Percentiles rank a stretch among this genome's conserved stretches.
These are phyloP conservation scores for Citeromyces hawaiiensis DNA, from an alignment of 1,139 yeast genomes.

Conservation along the genomic window DNA sequence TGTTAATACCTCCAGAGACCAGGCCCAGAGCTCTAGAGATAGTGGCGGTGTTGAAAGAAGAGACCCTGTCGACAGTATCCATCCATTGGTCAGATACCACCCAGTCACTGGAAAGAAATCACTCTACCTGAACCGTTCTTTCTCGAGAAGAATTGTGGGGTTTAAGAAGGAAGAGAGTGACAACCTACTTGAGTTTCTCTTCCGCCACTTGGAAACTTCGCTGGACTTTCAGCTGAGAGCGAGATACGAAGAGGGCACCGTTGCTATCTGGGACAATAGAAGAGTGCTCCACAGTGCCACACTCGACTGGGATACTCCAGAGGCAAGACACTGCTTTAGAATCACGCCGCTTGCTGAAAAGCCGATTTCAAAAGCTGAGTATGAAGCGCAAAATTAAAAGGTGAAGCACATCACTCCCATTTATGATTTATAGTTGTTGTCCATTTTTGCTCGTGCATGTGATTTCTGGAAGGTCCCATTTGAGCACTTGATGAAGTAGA, in stretches of 20 bases:
- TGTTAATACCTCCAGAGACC: conserved; percentile 56
- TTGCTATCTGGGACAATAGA: conserved; percentile 65
- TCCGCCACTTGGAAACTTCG: conserved; percentile 32
- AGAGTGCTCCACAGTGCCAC: conserved; percentile 50
- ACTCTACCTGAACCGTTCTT: conserved; percentile 45
- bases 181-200: conserved; percentile 37
- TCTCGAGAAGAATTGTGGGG: conserved; percentile 49
- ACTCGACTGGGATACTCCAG: conserved; percentile 44
- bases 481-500: too few species aligned
- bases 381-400: too few species aligned
- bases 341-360: conserved; percentile 52
- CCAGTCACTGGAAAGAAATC: conserved; percentile 56
- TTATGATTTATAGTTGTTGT: too few species aligned
- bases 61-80: conserved; percentile 41
- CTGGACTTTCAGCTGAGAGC: conserved; percentile 45
- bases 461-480: too few species aligned
- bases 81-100: conserved; percentile 56
- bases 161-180: conserved; percentile 54
- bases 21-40: conserved; percentile 39
- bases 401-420: too few species aligned
- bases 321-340: conserved; percentile 52
- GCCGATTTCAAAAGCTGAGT: conserved; percentile 9
- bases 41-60: conserved; percentile 58
- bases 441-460: too few species aligned
- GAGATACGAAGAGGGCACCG: conserved; percentile 44